These are phyloP conservation scores for Fraxinus sp. DNA, from an alignment of 305 asterid genomes.

Conservation along the genomic window DNA sequence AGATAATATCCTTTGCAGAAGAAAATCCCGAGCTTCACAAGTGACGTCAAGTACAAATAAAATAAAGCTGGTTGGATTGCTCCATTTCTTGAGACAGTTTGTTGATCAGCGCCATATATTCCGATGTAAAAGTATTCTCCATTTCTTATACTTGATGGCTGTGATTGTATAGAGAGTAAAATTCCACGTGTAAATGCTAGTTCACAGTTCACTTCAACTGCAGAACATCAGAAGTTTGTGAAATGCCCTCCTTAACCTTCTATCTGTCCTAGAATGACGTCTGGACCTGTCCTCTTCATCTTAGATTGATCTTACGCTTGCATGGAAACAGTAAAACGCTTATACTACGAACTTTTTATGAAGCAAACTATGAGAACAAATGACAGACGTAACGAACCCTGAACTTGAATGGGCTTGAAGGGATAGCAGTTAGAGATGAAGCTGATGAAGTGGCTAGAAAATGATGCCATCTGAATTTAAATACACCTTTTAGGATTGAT, in stretches of 20 bases:
- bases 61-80: constrained; percentile 62
- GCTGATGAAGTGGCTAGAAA: constrained; percentile 17
- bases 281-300: background rate
- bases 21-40: constrained; percentile 42
- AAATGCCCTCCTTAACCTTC: background rate
- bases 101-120: constrained; percentile 44
- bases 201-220: background rate
- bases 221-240: background rate
- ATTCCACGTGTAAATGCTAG: background rate
- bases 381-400: background rate
- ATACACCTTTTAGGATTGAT: constrained; percentile 18
- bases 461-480: constrained; percentile 25
- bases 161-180: background rate
- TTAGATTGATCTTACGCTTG: background rate
- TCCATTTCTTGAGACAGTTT: constrained; percentile 76
- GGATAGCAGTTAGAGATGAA: background rate
- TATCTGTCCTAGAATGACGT: background rate
- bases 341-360: too few relatives aligned
- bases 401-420: background rate
- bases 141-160: constrained; percentile 22
- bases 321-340: background rate
- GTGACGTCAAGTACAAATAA: constrained; percentile 42
- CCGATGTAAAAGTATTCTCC: constrained; percentile 50
- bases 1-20: constrained; percentile 52
- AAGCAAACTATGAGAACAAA: background rate